phyloP scores from a whole-genome alignment of 192 early-diverging fungal species.

The Dispira parvispora region DNA sequence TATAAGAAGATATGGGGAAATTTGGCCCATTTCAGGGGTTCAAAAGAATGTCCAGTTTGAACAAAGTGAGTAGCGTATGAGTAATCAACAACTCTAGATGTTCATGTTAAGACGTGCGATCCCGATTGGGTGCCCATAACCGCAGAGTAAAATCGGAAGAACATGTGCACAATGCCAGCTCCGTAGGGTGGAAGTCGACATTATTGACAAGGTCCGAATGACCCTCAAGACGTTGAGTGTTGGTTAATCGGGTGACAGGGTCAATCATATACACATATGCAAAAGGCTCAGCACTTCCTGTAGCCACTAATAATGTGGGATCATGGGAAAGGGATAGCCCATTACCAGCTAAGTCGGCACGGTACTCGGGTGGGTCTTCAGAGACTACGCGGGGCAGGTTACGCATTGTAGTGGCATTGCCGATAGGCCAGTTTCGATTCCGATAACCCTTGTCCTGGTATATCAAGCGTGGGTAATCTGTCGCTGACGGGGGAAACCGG shows the following conservation, averaged over 20 bases:
- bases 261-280: conserved; percentile 59
- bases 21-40: too few relatives aligned
- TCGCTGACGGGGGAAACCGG: background rate
- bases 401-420: conserved; percentile 11
- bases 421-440: conserved; percentile 82
- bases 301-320: conserved; percentile 39
- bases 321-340: background rate
- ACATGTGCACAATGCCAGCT: conserved; percentile 58
- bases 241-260: conserved; percentile 17
- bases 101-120: too few relatives aligned
- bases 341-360: too few relatives aligned
- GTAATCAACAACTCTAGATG: too few relatives aligned
- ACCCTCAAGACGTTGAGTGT: conserved; percentile 51
- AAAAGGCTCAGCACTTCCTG: conserved; percentile 68
- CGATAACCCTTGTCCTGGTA: conserved; percentile 66
- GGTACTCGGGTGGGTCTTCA: too few relatives aligned
- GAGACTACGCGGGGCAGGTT: background rate
- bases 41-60: too few relatives aligned
- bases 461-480: conserved; percentile 27
- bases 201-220: conserved; percentile 75
- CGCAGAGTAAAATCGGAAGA: conserved; percentile 74
- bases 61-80: too few relatives aligned
- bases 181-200: conserved; percentile 61
- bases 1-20: too few relatives aligned
- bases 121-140: conserved; percentile 32